Conservation (phyloP, 2,329 filamentous ascomycete species). For the Ploettnerulaceae sp. region DNA sequence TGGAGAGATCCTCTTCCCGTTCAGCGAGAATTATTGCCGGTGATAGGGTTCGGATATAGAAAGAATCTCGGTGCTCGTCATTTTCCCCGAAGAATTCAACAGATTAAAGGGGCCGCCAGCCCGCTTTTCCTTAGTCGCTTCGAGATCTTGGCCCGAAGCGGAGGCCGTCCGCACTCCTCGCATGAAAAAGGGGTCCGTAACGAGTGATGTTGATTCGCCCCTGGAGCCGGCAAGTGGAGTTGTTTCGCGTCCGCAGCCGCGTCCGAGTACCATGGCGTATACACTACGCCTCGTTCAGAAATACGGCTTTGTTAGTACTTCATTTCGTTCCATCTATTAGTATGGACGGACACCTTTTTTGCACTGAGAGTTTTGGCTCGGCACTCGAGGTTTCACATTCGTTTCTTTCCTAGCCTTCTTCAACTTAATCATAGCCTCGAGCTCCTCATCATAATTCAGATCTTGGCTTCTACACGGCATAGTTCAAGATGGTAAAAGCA, state of each 20-base stretch:
- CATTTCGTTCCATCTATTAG: background rate
- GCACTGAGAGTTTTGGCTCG: too few species aligned
- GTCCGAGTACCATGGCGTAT: too few species aligned
- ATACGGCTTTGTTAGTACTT: background rate
- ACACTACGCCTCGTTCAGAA: background rate
- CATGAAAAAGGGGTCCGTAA: background rate
- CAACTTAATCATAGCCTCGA: background rate
- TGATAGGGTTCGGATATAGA: background rate
- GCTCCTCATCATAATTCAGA: background rate
- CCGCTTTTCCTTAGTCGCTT: background rate
- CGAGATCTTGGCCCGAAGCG: slow-evolving; percentile 7
- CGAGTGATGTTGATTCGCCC: too few species aligned
- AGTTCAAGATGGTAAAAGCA: background rate
- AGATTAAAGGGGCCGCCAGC: background rate
- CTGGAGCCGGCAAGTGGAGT: background rate
- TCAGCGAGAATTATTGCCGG: background rate
- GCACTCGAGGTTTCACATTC: too few species aligned
- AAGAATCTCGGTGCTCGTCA: background rate
- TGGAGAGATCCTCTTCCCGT: too few species aligned
- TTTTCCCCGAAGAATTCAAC: background rate
- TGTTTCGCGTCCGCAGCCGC: background rate
- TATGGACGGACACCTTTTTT: background rate
- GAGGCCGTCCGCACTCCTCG: slow-evolving; percentile 1
- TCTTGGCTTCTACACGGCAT: background rate
- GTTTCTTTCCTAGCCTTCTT: too few species aligned